Base-by-base conservation (phyloP, 208 protist genomes). In the Wallacemonas sp. region DNA sequence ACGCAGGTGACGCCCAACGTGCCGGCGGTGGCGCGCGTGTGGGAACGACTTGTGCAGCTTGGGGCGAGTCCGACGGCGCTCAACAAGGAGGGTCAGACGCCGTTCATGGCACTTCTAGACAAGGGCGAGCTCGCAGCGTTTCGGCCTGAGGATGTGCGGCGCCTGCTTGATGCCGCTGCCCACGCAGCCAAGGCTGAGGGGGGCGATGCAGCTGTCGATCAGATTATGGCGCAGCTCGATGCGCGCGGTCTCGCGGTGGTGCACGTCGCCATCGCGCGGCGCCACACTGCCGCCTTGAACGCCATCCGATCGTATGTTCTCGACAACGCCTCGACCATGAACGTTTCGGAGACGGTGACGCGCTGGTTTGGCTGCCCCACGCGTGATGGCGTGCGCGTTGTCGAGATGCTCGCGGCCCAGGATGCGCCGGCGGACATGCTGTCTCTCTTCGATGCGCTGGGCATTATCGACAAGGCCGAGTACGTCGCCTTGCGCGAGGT, bases 181-280 rank as follows among this genome's bases (percentile, higher is more conserved):
- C 34, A 32, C 5, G 26, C 52, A 75, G 5, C 55, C 58, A 39
- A 41, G 16, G 47, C 47, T 11, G 24, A 32, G 5, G 47, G 9
- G 12, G 44, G 44, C 17, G 24, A 55, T 3, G 29, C 23, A 11
- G 34, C 61, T 58, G 5, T 58, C 4, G 52, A 38, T 21, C 8
- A 21, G 11, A 61, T 80, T 49, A 9, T 78, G 16, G 24, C 44
- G 12, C 43, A 63, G 36, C 46, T 61, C 34, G 68, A 61, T 27
- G 52, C 55, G 8, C 61, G 67, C 14, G 77, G 72, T 1, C 65
- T 69, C n/a, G 65, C 72, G 30, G 65, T 80, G 39, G 72, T 83
- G 44, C 76, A 88, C 57, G 70, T 75, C 9, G 77, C 77, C 5
- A 61, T 88, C 2, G 57, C 41, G 0, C 54, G 61, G n/a, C 57